Evolutionary conservation across 306 rosid genomes (phyloP).

Genomic region (Hippophae tibetana): DNA sequence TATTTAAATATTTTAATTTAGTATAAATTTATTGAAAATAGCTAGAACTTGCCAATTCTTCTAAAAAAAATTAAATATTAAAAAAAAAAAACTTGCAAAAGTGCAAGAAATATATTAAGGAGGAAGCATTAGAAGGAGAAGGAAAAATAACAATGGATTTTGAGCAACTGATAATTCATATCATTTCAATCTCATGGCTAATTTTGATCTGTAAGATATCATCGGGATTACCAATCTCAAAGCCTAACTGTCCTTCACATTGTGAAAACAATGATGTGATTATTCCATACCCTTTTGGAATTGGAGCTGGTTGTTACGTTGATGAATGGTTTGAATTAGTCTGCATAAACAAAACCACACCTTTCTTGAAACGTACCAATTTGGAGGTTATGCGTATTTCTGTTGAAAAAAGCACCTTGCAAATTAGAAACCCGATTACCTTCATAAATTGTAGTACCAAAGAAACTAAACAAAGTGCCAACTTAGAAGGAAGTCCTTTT

Average conservation of each 20-base stretch:
- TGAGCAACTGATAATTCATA: too few species aligned
- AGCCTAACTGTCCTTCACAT: slow-evolving; percentile 1
- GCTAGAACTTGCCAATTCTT: too few species aligned
- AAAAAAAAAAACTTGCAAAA: too few species aligned
- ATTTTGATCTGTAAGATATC: not conserved
- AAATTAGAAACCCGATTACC: not conserved
- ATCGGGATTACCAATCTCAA: not conserved
- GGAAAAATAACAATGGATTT: too few species aligned
- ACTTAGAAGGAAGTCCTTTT: slow-evolving; percentile 2
- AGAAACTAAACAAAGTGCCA: not conserved
- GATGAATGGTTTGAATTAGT: slow-evolving; percentile 5
- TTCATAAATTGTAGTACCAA: not conserved
- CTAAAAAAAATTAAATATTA: too few species aligned
- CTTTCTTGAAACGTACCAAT: not conserved
- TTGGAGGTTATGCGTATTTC: not conserved
- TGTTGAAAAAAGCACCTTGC: not conserved
- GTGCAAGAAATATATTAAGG: too few species aligned
- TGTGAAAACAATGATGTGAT: slow-evolving; percentile 1
- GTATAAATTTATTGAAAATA: too few species aligned
- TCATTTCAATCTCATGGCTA: too few species aligned
- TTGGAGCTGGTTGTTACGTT: slow-evolving; percentile 1
- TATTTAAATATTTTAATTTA: too few species aligned
- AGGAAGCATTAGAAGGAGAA: too few species aligned
- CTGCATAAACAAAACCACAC: slow-evolving; percentile 6
- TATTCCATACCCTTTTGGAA: slow-evolving; percentile 13